A percentile compares a stretch with the other conserved stretches of the same genome.
phyloP scores from a whole-genome alignment of 208 protist genomes.

The Porcisia deanei region DNA sequence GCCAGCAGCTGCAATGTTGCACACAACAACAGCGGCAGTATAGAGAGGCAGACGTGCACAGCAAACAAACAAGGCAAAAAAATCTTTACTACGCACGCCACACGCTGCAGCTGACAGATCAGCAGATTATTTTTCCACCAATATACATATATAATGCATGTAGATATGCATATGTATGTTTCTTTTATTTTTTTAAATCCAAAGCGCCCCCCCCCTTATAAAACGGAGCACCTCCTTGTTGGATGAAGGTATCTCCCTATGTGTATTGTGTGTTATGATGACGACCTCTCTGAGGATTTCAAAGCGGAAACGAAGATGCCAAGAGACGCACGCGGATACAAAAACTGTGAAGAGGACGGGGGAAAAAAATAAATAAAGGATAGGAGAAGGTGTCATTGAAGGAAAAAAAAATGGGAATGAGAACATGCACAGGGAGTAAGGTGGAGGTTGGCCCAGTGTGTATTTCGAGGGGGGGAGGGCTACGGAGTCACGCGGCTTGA shows the following conservation, averaged over 20 bases:
- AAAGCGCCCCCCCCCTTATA: too few species aligned
- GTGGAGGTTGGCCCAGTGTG: too few species aligned
- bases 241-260: too few species aligned
- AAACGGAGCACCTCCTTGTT: too few species aligned
- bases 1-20: neutral
- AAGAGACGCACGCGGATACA: neutral
- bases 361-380: neutral
- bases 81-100: neutral
- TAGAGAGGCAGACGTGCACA: neutral
- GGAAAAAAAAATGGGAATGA: too few species aligned
- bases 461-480: neutral
- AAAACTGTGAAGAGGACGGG: neutral
- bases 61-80: neutral
- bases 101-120: neutral
- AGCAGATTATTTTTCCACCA: too few species aligned
- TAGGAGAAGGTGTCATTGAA: neutral
- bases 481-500: neutral
- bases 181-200: too few species aligned
- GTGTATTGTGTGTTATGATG: too few species aligned
- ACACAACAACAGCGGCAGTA: neutral
- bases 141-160: neutral
- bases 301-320: too few species aligned
- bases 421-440: too few species aligned
- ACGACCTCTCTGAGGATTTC: neutral
- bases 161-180: too few species aligned